Evolutionary conservation across 2,329 filamentous ascomycete genomes (phyloP), one percentile per base, ranked within the genome.

Genomic region (Aspergillus carbonarius): DNA sequence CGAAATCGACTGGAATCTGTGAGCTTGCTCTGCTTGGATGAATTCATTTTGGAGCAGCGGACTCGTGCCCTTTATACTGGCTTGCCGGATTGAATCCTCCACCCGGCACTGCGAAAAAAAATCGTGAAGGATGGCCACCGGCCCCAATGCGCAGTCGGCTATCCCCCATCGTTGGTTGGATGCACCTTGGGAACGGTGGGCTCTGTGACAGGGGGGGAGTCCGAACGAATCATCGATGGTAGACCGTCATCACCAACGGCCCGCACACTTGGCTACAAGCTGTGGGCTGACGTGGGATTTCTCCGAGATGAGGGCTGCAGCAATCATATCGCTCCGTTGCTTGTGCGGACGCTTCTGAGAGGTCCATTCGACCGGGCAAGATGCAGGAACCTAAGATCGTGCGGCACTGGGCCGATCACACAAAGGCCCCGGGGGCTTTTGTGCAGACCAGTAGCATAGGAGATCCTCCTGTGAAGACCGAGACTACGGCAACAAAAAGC

Each of bases 1-100:
- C 51, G 51, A 30, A 42, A 44, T 10, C 51, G 51, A 54, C 51
- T 54, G 8, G 51, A 52, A 54, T 54, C 51, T 54, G 51, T 20
- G 30, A 54, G 39, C 25, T 34, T 42, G 51, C 51, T 44, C 51
- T 54, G 51, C 35, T 32, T 27, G 50, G 35, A 40, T 47, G 9
- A 20, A 47, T 8, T 0, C 44, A 48, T 48, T 18, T 17, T 32
- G 44, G n/a, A 30, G 44, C 23, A 48, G 44, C 44, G n/a, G 25
- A 30, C 15, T 48, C 25, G 25, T 7, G 27, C 25, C 17, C 44
- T 48, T 48, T 48, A 48, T 48, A 48, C 44, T 4, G n/a, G 15
- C 4, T 48, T 27, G n/a, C 25, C 4, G 23, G 8, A 32, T 32
- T 10, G 25, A n/a, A 9, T 48, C 17, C 44, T 30, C 27, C 44